Evolutionary conservation across 768 basidiomycete species (phyloP), one percentile per base, ranked within the genome.

Genomic region (Pholiota microspora): DNA sequence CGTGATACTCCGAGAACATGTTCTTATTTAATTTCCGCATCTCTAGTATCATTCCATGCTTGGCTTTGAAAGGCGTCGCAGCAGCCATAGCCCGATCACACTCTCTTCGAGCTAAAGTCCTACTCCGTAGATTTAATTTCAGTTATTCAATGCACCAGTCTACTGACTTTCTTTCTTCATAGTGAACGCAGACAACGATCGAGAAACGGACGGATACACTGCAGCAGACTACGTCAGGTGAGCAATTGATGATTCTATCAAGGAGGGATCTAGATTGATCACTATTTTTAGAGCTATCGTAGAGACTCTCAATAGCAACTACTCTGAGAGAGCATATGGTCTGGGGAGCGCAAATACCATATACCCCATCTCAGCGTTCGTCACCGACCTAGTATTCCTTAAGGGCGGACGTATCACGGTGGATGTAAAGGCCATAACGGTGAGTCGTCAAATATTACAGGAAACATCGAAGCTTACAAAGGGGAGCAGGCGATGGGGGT

Each of bases 121-220:
- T 98, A n/a, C 77, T 98, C 0, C 67, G 94, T 95, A 66, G 71
- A 89, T 72, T 4, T 47, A 16, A 16, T 40, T 40, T 55, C 32
- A 45, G 50, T 29, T 38, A 13, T 18, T 7, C 40, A 8, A 21
- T 10, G 28, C 42, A 27, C 32, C 3, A 7, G 18, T 18, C 31
- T 51, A 55, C 16, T 48, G 36, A 51, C 31, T 45, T 23, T 28
- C 29, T 29, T 46, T 21, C 29, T 32, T 24, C 2, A 10, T 60
- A 96, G 94, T 98, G 53, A 98, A 97, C 66, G 76, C 82, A 10
- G 80, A 77, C 59, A 97, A 96, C 62, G 95, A 98, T 64, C 78
- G 94, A 52, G 95, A 98, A 70, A 97, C 94, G 0, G 81, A 85
- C 24, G 88, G 84, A 6, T 96, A 95, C 67, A 83, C 80, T 4